These are phyloP conservation scores for Moniliella sp. DNA, from an alignment of 1,284 basidiomycete species.

Conservation along the genomic window DNA sequence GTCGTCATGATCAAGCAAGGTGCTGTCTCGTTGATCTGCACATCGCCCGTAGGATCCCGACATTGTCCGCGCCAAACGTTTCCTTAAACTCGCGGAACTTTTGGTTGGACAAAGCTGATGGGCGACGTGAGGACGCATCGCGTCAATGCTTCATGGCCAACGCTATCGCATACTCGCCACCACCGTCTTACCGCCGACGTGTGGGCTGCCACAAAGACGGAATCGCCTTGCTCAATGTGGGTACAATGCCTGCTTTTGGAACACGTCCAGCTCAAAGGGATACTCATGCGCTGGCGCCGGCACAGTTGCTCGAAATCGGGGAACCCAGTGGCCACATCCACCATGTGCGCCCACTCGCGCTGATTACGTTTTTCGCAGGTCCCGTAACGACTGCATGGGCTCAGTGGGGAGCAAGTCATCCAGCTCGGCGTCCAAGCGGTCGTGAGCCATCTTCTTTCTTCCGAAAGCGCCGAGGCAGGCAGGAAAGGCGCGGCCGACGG, in stretches of 20 bases:
- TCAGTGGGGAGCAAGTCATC: constrained; percentile 22
- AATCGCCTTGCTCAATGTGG: constrained; percentile 90
- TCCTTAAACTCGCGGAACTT: constrained; percentile 98
- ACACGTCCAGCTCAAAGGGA: constrained; percentile 64
- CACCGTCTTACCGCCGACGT: too few relatives aligned
- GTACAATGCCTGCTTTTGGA: constrained; percentile 95
- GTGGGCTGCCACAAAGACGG: constrained; percentile 94
- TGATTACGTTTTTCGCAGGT: constrained; percentile 38
- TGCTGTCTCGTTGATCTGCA: constrained; percentile 95
- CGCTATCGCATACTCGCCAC: too few relatives aligned
- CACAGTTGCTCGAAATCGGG: constrained; percentile 64
- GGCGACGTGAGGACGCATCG: constrained; percentile 94
- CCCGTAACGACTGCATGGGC: too few relatives aligned
- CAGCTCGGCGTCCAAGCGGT: constrained; percentile 14
- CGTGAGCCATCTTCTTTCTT: not conserved
- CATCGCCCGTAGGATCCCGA: constrained; percentile 97
- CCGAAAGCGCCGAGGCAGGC: not conserved
- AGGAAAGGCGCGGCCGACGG: not conserved
- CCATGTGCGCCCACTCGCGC: constrained; percentile 91
- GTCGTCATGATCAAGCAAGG: constrained; percentile 73
- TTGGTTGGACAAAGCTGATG: constrained; percentile 94
- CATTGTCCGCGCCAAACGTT: constrained; percentile 70
- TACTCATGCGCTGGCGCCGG: constrained; percentile 68
- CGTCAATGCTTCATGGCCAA: constrained; percentile 96
- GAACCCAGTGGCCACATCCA: constrained; percentile 74